phyloP scores from a whole-genome alignment of 768 basidiomycete species.

The Amanita molliuscula region DNA sequence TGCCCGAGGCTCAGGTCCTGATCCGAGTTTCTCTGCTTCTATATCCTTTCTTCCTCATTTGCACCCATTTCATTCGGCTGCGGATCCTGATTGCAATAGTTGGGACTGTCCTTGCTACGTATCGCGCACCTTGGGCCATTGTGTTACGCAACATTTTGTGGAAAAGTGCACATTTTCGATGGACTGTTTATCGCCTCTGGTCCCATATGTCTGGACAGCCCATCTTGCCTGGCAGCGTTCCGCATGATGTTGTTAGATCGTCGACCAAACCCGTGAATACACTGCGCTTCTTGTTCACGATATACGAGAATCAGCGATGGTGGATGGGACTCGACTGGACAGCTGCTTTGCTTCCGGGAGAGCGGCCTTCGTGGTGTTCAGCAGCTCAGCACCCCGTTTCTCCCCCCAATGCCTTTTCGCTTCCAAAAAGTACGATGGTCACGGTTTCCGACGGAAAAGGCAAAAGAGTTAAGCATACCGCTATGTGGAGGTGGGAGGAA shows the following conservation, averaged over 20 bases:
- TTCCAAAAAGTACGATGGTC: constrained; percentile 53
- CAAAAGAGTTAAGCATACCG: constrained; percentile 54
- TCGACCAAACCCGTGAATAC: constrained; percentile 26
- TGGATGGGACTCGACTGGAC: constrained; percentile 99
- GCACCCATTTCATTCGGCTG: constrained; percentile 53
- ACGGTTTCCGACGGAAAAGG: constrained; percentile 41
- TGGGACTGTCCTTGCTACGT: constrained; percentile 50
- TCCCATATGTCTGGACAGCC: constrained; percentile 45
- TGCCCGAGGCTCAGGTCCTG: constrained; percentile 24
- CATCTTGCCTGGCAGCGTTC: constrained; percentile 25
- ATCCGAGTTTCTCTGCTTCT: constrained; percentile 47
- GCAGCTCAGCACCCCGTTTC: constrained; percentile 47
- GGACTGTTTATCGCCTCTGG: constrained; percentile 43
- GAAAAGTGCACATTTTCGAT: constrained; percentile 60
- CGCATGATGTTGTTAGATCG: constrained; percentile 21
- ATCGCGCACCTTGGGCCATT: constrained; percentile 59
- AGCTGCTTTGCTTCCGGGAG: constrained; percentile 78
- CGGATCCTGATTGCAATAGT: constrained; percentile 48
- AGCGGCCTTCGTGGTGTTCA: constrained; percentile 84
- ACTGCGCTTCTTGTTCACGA: constrained; percentile 76
- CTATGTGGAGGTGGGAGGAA: constrained; percentile 86
- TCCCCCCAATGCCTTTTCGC: constrained; percentile 58
- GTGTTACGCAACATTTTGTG: constrained; percentile 45
- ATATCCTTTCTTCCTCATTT: constrained; percentile 56
- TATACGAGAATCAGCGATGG: constrained; percentile 94